Percentiles rank a stretch among this genome's conserved stretches.
These are phyloP conservation scores for Nitzschia sp. DNA, from an alignment of 108 stramenopile species.

Conservation along the genomic window DNA sequence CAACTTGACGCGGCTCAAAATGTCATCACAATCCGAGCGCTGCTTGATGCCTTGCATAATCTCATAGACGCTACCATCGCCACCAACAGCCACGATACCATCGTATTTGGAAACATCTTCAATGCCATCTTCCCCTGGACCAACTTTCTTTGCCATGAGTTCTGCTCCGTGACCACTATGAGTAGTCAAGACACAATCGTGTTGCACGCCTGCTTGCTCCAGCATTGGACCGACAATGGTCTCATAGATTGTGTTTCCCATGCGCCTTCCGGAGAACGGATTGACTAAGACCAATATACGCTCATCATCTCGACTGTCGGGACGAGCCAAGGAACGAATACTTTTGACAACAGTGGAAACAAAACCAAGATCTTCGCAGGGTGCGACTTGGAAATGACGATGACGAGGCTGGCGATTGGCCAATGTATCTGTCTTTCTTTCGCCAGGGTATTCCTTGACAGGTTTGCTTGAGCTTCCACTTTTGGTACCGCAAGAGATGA, in stretches of 20 bases:
- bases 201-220: slow-evolving; percentile 64
- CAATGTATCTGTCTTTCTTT: slow-evolving; percentile 2
- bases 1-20: slow-evolving; percentile 52
- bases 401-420: slow-evolving; percentile 50
- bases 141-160: slow-evolving; percentile 43
- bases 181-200: slow-evolving; percentile 53
- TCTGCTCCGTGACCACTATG: slow-evolving; percentile 67
- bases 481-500: slow-evolving; percentile 23
- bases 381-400: slow-evolving; percentile 48
- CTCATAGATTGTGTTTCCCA: slow-evolving; percentile 43
- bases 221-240: slow-evolving; percentile 66
- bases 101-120: slow-evolving; percentile 64
- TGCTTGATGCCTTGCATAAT: slow-evolving; percentile 67
- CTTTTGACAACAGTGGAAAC: slow-evolving; percentile 44
- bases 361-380: slow-evolving; percentile 62
- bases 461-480: slow-evolving; percentile 7
- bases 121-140: slow-evolving; percentile 16
- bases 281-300: slow-evolving; percentile 62
- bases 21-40: slow-evolving; percentile 42
- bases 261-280: slow-evolving; percentile 71
- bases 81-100: slow-evolving; percentile 73
- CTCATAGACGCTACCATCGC: slow-evolving; percentile 85
- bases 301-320: slow-evolving; percentile 6
- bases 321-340: slow-evolving; percentile 46
- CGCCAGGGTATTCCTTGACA: slow-evolving; percentile 2